phyloP scores from a whole-genome alignment of 495 filamentous ascomycete species.

The Aspergillus indologenus region DNA sequence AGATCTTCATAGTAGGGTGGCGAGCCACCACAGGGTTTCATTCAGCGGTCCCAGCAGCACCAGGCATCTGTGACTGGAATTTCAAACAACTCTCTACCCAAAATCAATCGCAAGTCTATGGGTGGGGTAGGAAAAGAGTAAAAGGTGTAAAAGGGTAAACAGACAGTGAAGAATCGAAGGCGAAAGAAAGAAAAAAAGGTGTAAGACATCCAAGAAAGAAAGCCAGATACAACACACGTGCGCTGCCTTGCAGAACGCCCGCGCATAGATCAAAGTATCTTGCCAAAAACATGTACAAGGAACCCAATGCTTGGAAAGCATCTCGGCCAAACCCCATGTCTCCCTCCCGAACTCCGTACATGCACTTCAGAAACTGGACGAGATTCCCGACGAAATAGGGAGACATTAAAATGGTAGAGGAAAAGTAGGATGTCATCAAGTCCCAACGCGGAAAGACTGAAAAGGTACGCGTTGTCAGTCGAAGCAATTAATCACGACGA shows the following conservation, averaged over 20 bases:
- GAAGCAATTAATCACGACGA: slow-evolving; percentile 34
- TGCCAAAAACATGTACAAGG: slow-evolving; percentile 27
- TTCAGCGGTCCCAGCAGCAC: slow-evolving; percentile 19
- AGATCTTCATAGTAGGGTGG: neutral
- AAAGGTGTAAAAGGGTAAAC: slow-evolving; percentile 16
- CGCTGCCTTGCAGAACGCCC: slow-evolving; percentile 16
- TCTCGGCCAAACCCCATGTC: slow-evolving; percentile 13
- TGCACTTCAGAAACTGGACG: slow-evolving; percentile 20
- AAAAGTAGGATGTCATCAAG: slow-evolving; percentile 16
- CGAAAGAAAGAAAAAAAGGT: slow-evolving; percentile 3
- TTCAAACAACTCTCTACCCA: slow-evolving; percentile 13
- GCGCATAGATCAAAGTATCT: slow-evolving; percentile 21
- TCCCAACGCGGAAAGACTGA: slow-evolving; percentile 15
- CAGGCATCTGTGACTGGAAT: slow-evolving; percentile 21
- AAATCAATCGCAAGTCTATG: slow-evolving; percentile 19
- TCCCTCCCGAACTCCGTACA: slow-evolving; percentile 28
- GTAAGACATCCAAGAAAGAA: slow-evolving; percentile 19
- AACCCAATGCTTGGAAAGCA: slow-evolving; percentile 22
- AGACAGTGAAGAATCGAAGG: slow-evolving; percentile 11
- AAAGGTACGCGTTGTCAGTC: slow-evolving; percentile 21
- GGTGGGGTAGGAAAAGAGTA: slow-evolving; percentile 9
- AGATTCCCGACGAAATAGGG: neutral
- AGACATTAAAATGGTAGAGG: slow-evolving; percentile 18
- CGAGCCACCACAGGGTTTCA: slow-evolving; percentile 12
- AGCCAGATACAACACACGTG: slow-evolving; percentile 15